Percentiles rank a stretch among this genome's conserved stretches.
phyloP scores from a whole-genome alignment of 352 stramenopile genomes.

The Pythium monospermum region DNA sequence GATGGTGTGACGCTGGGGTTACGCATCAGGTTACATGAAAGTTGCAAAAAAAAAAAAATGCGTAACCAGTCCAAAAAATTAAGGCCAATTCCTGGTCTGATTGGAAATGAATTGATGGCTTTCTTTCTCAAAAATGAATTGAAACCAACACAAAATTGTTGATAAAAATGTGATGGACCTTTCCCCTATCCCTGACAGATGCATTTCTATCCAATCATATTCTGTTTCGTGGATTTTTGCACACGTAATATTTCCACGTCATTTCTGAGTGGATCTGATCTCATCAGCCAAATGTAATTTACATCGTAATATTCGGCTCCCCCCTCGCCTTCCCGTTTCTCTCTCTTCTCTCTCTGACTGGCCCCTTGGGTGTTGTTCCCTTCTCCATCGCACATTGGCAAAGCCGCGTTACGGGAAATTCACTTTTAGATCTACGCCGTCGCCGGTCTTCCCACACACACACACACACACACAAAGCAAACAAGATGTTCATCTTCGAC shows the following conservation, averaged over 20 bases:
- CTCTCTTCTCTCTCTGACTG: conserved; percentile 6
- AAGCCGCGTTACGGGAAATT: conserved; percentile 12
- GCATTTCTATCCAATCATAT: conserved; percentile 53
- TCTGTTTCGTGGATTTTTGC: conserved; percentile 47
- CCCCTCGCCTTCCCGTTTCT: conserved; percentile 12
- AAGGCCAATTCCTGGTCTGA: too few relatives aligned
- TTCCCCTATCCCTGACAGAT: too few relatives aligned
- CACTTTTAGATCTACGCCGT: conserved; percentile 21
- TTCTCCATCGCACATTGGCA: conserved; percentile 19
- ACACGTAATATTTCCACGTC: conserved; percentile 7
- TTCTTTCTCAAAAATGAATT: neutral
- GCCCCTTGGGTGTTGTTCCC: neutral
- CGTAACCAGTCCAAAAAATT: too few relatives aligned
- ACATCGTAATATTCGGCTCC: conserved; percentile 12
- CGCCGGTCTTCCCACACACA: neutral
- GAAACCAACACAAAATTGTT: too few relatives aligned
- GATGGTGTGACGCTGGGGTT: conserved; percentile 4
- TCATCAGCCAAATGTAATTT: too few relatives aligned
- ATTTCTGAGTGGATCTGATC: neutral
- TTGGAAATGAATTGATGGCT: conserved; percentile 13
- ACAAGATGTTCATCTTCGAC: conserved; percentile 91
- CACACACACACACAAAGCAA: conserved; percentile 3
- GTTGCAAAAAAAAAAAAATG: too few relatives aligned
- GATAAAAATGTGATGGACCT: too few relatives aligned
- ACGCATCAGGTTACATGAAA: too few relatives aligned